Evolutionary conservation across 225 moss, liverwort and hornwort species (phyloP).

Genomic region (Sphagnum tenellum): DNA sequence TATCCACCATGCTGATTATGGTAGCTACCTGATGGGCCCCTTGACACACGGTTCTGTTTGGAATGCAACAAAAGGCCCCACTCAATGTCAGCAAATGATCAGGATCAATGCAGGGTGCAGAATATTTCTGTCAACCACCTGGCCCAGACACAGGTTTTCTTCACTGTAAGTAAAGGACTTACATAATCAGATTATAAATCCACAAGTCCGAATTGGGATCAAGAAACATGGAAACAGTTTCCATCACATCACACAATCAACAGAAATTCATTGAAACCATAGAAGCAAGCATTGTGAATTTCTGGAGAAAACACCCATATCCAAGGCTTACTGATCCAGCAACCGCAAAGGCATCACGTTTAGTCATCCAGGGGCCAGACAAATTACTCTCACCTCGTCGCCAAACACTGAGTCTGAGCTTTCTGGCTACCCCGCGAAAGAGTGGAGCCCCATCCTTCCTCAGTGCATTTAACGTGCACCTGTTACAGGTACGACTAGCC

Average conservation of each 20-base stretch:
- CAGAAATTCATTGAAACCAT: slow-evolving; percentile 9
- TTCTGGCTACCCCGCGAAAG: slow-evolving; percentile 60
- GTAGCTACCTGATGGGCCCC: slow-evolving; percentile 78
- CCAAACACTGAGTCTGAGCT: slow-evolving; percentile 70
- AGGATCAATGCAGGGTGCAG: slow-evolving; percentile 24
- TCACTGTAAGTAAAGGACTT: slow-evolving; percentile 25
- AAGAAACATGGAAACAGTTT: slow-evolving; percentile 28
- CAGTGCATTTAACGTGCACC: slow-evolving; percentile 99
- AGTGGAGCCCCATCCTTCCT: slow-evolving; percentile 95
- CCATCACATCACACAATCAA: slow-evolving; percentile 2
- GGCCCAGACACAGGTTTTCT: slow-evolving; percentile 39
- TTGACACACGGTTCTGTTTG: slow-evolving; percentile 78
- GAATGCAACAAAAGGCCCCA: slow-evolving; percentile 25
- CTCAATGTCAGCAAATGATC: slow-evolving; percentile 12
- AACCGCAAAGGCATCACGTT: slow-evolving; percentile 79
- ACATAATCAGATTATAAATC: slow-evolving; percentile 8
- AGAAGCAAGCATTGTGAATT: background rate
- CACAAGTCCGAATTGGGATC: slow-evolving; percentile 11
- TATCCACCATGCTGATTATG: slow-evolving; percentile 71
- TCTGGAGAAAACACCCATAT: background rate
- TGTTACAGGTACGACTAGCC: slow-evolving; percentile 96
- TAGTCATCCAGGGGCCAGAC: slow-evolving; percentile 72
- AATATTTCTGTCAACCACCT: slow-evolving; percentile 9
- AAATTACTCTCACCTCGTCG: slow-evolving; percentile 99
- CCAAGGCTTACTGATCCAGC: slow-evolving; percentile 29